Base-by-base conservation (phyloP, 139 green algal species). In the Gonium pectorale region DNA sequence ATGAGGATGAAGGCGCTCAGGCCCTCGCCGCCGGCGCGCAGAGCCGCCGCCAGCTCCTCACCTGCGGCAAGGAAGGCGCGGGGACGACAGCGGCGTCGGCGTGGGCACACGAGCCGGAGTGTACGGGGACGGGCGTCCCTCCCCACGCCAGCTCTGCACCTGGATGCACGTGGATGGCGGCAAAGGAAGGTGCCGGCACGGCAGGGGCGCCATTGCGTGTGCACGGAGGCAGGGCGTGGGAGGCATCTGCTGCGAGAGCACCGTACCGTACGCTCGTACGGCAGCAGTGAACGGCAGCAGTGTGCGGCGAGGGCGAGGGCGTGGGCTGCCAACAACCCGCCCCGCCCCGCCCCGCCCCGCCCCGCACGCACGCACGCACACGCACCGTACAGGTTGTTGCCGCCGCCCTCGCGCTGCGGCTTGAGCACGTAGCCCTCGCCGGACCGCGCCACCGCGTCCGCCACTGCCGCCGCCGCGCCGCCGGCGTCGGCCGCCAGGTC, bases 321-420 rank as follows among this genome's bases (percentile, higher is more conserved):
- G n/a, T n/a, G n/a, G n/a, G n/a, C n/a, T n/a, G n/a, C n/a, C n/a
- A n/a, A n/a, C n/a, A n/a, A n/a, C n/a, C n/a, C n/a, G n/a, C n/a
- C 49, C 49, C 17, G 54, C 54, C 21, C 54, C 54, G 21, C 11
- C 5, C 54, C 54, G 64, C 68, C 60, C 41, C 60, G 33, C 41
- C 2, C 19, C n/a, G 44, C 41, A 78, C 46, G 24, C 44, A 40
- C 24, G 3, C 54, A 37, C 19, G 33, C 21, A 37, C 67, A 78
- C 70, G n/a, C 69, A 85, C 94, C 97, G 79, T 99, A 99, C 38
- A 98, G 79, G 88, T 99, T 99, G 90, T 99, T 99, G 67, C 97
- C 97, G 26, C 97, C 97, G 7, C 97, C 97, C 89, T 99, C 97
- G 1, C 97, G 83, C 88, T 98, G 95, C 24, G 95, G 95, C 88